phyloP scores from a whole-genome alignment of 176 grass and related monocot genomes.

The Dactylis glomerata region DNA sequence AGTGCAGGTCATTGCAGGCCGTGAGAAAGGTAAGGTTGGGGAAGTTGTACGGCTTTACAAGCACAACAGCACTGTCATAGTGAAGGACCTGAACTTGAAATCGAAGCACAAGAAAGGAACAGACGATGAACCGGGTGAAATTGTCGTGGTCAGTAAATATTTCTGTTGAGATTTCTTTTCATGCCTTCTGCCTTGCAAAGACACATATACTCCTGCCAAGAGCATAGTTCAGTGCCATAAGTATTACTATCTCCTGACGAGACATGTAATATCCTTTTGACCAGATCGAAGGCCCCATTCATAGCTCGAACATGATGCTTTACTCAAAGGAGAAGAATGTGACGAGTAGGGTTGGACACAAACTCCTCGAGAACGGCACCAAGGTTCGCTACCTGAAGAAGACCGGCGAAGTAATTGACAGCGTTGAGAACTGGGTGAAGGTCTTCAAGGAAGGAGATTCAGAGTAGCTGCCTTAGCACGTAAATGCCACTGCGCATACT shows the following conservation, averaged over 20 bases:
- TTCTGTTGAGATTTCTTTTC: neutral
- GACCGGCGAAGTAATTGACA: constrained; percentile 83
- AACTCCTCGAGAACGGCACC: constrained; percentile 76
- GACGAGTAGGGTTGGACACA: constrained; percentile 79
- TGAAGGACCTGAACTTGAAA: constrained; percentile 93
- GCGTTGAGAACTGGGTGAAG: constrained; percentile 67
- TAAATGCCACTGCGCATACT: neutral
- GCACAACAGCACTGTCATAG: constrained; percentile 90
- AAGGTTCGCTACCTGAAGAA: constrained; percentile 85
- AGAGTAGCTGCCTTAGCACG: neutral
- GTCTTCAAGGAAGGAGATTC: constrained; percentile 68
- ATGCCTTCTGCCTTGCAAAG: neutral
- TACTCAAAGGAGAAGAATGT: constrained; percentile 86
- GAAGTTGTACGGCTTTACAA: constrained; percentile 67
- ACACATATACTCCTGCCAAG: neutral
- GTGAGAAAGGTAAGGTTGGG: constrained; percentile 90
- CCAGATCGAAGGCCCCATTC: constrained; percentile 87
- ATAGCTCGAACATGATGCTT: constrained; percentile 98
- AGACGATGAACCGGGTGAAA: constrained; percentile 83
- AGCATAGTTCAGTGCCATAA: neutral
- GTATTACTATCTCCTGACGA: neutral
- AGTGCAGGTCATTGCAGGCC: constrained; percentile 75
- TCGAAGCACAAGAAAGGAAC: constrained; percentile 94
- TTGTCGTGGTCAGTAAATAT: constrained; percentile 59
- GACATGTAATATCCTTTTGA: neutral